phyloP scores from a whole-genome alignment of 2,329 filamentous ascomycete genomes.

The Aureobasidium sp. region DNA sequence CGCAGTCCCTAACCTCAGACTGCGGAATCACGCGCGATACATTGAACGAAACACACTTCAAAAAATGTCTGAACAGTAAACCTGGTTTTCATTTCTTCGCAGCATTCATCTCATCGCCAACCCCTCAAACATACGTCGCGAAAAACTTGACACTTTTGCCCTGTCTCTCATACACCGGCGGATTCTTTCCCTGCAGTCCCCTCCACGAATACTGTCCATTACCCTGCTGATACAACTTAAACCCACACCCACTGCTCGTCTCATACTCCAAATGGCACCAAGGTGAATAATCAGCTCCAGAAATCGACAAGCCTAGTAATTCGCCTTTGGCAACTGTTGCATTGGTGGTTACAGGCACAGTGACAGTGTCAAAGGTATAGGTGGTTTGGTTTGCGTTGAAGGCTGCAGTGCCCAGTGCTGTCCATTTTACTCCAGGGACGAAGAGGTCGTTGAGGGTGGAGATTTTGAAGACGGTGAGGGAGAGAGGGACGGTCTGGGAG shows the following conservation, averaged over 20 bases:
- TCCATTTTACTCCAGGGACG: constrained; percentile 17
- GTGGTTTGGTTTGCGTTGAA: constrained; percentile 15
- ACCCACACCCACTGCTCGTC: neutral
- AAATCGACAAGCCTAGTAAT: constrained; percentile 16
- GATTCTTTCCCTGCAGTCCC: constrained; percentile 15
- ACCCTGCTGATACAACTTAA: constrained; percentile 17
- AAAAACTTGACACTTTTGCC: constrained; percentile 19
- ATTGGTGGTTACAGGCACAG: constrained; percentile 17
- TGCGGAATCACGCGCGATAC: too few relatives aligned
- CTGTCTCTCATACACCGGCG: constrained; percentile 17
- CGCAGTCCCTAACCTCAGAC: too few relatives aligned
- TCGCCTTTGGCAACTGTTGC: constrained; percentile 17
- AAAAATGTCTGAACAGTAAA: too few relatives aligned
- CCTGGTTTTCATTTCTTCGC: too few relatives aligned
- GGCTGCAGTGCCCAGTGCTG: constrained; percentile 14
- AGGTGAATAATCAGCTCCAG: constrained; percentile 17
- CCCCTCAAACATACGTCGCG: constrained; percentile 15
- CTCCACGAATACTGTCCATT: constrained; percentile 18
- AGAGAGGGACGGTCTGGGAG: constrained; percentile 15
- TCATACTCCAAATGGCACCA: constrained; percentile 20
- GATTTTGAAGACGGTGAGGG: constrained; percentile 20
- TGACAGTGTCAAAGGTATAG: constrained; percentile 17
- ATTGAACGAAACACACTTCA: too few relatives aligned
- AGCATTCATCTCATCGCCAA: neutral
- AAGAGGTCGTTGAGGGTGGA: constrained; percentile 16